phyloP scores from a whole-genome alignment of 140 eudicot species.

The Anethum foeniculum region DNA sequence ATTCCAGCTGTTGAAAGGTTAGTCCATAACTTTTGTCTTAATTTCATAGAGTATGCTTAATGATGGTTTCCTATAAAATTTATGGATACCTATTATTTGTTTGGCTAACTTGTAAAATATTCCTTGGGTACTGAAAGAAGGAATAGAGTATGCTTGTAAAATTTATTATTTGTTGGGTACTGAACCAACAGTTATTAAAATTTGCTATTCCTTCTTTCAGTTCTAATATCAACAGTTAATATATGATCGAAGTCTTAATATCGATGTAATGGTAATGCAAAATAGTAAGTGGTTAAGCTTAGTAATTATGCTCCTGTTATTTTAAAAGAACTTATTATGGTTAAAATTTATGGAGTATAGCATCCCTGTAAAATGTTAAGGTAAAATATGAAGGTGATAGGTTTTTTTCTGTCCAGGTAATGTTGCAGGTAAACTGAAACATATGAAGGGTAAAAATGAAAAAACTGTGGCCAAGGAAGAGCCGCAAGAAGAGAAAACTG shows the following conservation, averaged over 20 bases:
- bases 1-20: conserved; percentile 84
- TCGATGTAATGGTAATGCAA: not conserved
- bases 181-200: not conserved
- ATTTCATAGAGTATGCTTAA: not conserved
- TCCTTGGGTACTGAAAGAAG: not conserved
- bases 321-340: not conserved
- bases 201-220: not conserved
- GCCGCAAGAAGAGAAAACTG: conserved; percentile 52
- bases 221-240: not conserved
- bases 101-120: not conserved
- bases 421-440: conserved; percentile 69
- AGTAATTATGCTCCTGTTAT: not conserved
- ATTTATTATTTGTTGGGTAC: not conserved
- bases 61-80: not conserved
- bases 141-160: too few species aligned
- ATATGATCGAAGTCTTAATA: not conserved
- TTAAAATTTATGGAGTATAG: not conserved
- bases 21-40: conserved; percentile 7
- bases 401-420: conserved; percentile 50
- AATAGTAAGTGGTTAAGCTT: not conserved
- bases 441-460: conserved; percentile 62
- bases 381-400: not conserved
- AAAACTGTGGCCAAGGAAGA: conserved; percentile 56
- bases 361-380: not conserved
- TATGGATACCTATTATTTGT: not conserved